Evolutionary conservation across 257 asterid species (phyloP).

Genomic region (Solanum appendiculatum): DNA sequence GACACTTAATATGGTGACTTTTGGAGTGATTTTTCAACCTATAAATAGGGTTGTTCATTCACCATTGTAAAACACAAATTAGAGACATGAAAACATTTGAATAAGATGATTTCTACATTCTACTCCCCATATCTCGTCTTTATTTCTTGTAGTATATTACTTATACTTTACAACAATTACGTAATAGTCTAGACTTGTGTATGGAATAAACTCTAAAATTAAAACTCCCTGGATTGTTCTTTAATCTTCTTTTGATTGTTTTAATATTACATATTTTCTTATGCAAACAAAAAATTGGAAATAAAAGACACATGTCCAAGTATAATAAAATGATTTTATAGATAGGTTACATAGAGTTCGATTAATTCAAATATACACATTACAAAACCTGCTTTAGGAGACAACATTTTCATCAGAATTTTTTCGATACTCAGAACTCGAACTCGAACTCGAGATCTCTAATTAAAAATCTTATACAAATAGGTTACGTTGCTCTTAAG

Average conservation of each 20-base stretch:
- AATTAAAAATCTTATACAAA: neutral
- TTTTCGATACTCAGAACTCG: neutral
- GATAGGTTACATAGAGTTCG: no score
- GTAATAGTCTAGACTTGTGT: neutral
- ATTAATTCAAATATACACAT: no score
- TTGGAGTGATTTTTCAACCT: no score
- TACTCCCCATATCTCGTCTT: no score
- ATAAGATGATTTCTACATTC: no score
- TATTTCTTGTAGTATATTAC: no score
- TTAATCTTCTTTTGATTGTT: neutral
- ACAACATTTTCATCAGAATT: accelerated
- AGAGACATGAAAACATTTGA: no score
- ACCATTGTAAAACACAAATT: no score
- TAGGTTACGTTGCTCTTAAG: neutral
- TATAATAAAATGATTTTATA: neutral
- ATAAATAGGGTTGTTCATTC: no score
- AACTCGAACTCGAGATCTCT: neutral
- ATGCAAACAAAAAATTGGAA: neutral
- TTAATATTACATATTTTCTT: neutral
- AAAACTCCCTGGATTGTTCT: neutral
- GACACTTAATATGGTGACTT: no score
- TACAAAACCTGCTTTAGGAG: neutral
- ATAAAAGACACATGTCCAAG: neutral
- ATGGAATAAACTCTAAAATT: neutral
- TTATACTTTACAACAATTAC: no score